Base-by-base conservation (phyloP, 2,329 filamentous ascomycete species). In the Thielaviopsis ethacetica region DNA sequence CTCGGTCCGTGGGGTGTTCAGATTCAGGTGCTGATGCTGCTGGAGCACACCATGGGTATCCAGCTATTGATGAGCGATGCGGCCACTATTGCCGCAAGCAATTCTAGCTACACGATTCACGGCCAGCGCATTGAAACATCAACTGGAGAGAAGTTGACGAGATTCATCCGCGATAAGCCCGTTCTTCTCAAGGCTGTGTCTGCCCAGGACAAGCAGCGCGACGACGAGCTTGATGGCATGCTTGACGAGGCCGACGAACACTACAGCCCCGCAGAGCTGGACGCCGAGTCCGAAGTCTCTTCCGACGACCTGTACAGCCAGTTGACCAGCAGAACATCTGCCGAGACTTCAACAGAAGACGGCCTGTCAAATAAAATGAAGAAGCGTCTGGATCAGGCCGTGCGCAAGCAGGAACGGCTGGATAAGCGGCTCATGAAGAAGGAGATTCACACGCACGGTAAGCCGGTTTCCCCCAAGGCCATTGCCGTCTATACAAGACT, bases 21-120 rank as follows among this genome's bases (percentile, higher is more conserved):
- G 69, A 81, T 85, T 62, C 81, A 88, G 65, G 75, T 95, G 1
- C 76, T 95, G 22, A 80, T 80, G 47, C 74, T 96, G 21, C 71
- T 94, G n/a, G 78, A 89, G 64, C 84, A 95, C 70, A 87, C 89
- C 0, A 91, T 91, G 82, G 79, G 81, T 53, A 78, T 95, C 50
- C 81, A 84, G 38, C 79, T 81, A 56, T 67, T 73, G 63, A 75
- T 69, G 64, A 75, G 64, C 66, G 70, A 63, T 26, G 58, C 62
- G 5, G 63, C 59, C 22, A 53, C 54, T 3, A 54, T 62, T 44
- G 38, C 17, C 38, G 15, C 17, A n/a, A 44, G 7, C 38, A 44
- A 44, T 3, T 44, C 38, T 2, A 44, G 38, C 38, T 44, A 44
- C 38, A 44, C 38, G 5, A 44, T 44, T 3, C 7, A 44, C 38